phyloP scores from a whole-genome alignment of 2,329 filamentous ascomycete genomes.

The Aspergillus oerlinghausenensis region DNA sequence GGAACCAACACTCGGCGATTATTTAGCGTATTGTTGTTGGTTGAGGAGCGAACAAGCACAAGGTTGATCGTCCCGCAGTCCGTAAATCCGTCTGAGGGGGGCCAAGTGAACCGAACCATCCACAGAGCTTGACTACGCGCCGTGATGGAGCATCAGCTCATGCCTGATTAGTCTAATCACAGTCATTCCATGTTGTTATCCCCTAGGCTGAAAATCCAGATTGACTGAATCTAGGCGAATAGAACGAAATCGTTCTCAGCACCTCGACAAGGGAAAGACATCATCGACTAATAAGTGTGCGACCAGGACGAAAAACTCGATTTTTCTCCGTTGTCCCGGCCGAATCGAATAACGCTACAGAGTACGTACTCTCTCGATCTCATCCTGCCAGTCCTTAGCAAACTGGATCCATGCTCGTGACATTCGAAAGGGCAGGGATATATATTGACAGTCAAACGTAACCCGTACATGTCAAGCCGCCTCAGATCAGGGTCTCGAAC shows the following conservation, averaged over 20 bases:
- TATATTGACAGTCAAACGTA: neutral
- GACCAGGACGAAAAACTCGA: no score
- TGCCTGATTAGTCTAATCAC: conserved; percentile 2
- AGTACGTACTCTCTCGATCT: no score
- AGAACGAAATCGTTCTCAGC: neutral
- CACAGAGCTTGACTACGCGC: conserved; percentile 21
- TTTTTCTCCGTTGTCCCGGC: no score
- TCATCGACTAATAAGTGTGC: no score
- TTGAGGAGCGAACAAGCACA: conserved; percentile 1
- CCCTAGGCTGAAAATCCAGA: neutral
- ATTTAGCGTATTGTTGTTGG: conserved; percentile 2
- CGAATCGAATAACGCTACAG: no score
- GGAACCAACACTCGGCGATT: conserved; percentile 6
- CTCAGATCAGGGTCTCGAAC: neutral
- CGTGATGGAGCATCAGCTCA: conserved; percentile 9
- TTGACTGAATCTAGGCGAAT: no score
- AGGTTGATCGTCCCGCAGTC: conserved; percentile 21
- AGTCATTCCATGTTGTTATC: neutral
- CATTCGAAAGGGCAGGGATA: neutral
- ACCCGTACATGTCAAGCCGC: neutral
- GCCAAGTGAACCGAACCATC: conserved; percentile 15
- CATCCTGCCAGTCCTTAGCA: no score
- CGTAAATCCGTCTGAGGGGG: neutral
- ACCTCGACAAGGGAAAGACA: neutral
- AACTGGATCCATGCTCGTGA: neutral